Evolutionary conservation across 805 yeast genomes (phyloP), one percentile per base, ranked within the genome.

Genomic region (Pichia membranifaciens): DNA sequence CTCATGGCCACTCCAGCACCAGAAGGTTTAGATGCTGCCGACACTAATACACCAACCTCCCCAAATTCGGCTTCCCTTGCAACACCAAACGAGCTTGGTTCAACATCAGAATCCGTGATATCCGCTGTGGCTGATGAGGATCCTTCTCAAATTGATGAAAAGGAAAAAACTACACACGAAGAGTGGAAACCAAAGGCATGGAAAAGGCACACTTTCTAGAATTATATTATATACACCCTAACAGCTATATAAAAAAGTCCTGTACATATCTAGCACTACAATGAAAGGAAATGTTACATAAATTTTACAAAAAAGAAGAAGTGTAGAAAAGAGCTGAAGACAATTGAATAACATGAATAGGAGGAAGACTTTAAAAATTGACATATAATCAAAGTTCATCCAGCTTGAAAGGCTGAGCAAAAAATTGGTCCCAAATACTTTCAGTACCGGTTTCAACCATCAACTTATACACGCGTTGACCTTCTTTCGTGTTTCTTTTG

Each of bases 381-480:
- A n/a, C n/a, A n/a, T n/a, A n/a, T n/a, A n/a, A n/a, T n/a, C n/a
- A 35, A 13, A 39, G n/a, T 9, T 54, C 58, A 33, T 57, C 60
- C 7, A 41, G 49, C 9, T 45, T 43, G 28, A 50, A 57, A 15
- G 59, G 55, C 17, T 60, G 57, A 1, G 67, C 65, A 58, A 81
- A 79, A 54, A 78, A 77, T 54, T 79, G 84, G 44, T 80, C 87
- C 85, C 87, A 82, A 31, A 82, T 80, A 22, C 80, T 70, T 47
- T 82, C 87, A 2, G 78, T 73, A 4, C 84, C 81, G 41, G 81
- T 75, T 58, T 77, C 83, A 55, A 73, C 76, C 51, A 83, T 74
- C 68, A 83, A 65, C 55, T 81, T 85, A 57, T 72, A 78, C 18
- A 81, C 73, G 43, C 71, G 67, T 51, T 72, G 74, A 4, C 82